Conservation (phyloP, 495 filamentous ascomycete genomes). For the Annulohypoxylon stygium region DNA sequence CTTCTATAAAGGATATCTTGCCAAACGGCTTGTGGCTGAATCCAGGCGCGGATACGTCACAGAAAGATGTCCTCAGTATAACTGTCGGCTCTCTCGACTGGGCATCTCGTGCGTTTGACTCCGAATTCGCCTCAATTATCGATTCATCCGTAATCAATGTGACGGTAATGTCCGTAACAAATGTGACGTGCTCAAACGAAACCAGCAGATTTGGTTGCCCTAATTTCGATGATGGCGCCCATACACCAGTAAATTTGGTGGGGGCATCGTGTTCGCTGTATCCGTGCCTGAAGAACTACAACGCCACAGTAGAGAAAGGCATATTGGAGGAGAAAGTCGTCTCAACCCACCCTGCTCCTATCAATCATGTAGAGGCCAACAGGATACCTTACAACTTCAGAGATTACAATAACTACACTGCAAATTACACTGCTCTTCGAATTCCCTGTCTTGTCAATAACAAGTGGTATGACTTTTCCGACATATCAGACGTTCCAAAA, state of each 20-base stretch:
- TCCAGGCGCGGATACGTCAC: background rate
- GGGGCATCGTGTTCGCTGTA: slow-evolving; percentile 33
- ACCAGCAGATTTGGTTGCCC: slow-evolving; percentile 1
- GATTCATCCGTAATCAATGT: slow-evolving; percentile 11
- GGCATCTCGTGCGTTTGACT: slow-evolving; percentile 7
- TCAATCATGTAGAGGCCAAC: slow-evolving; percentile 16
- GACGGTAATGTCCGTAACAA: slow-evolving; percentile 26
- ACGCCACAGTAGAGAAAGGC: slow-evolving; percentile 25
- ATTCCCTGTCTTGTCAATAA: slow-evolving; percentile 19
- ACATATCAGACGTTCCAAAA: slow-evolving; percentile 23
- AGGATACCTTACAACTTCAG: too few species aligned
- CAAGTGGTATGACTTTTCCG: slow-evolving; percentile 21
- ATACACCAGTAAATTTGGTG: background rate
- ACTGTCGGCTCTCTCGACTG: background rate
- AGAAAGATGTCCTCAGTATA: slow-evolving; percentile 5
- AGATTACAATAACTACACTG: background rate
- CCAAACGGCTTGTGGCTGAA: slow-evolving; percentile 30
- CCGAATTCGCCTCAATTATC: slow-evolving; percentile 11
- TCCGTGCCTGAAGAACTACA: slow-evolving; percentile 31
- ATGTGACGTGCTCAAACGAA: slow-evolving; percentile 6
- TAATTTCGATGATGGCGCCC: background rate
- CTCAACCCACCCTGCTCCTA: slow-evolving; percentile 14
- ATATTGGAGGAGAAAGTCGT: slow-evolving; percentile 28
- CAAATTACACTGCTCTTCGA: slow-evolving; percentile 28
- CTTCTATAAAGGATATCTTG: slow-evolving; percentile 14